Conservation (phyloP, 345 rosid genomes). For the Gossypium sturtianum region DNA sequence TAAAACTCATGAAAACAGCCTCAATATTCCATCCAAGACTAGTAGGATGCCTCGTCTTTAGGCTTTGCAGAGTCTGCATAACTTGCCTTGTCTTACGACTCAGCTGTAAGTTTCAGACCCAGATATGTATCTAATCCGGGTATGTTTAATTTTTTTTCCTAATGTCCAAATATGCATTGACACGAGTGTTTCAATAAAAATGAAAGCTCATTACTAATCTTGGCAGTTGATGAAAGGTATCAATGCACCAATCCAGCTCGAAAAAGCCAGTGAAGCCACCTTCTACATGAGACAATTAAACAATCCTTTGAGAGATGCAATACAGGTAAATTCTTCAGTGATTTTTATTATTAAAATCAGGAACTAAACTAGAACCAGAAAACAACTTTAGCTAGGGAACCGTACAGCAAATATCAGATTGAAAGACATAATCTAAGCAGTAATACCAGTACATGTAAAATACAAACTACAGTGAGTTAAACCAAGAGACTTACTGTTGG, state of each 20-base stretch:
- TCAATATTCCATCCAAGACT: not conserved
- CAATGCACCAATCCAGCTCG: not conserved
- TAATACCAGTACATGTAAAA: not conserved
- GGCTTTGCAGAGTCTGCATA: not conserved
- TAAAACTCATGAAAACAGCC: not conserved
- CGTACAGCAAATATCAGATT: not conserved
- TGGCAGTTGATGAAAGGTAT: not conserved
- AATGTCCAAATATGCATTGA: too few relatives aligned
- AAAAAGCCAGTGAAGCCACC: not conserved
- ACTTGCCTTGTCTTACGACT: not conserved
- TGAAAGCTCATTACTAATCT: not conserved
- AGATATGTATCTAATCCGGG: too few relatives aligned
- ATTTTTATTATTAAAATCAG: not conserved
- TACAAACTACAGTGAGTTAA: not conserved
- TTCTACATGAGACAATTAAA: not conserved
- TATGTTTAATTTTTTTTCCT: too few relatives aligned
- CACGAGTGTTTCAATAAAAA: too few relatives aligned
- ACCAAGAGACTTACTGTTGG: constrained; percentile 53
- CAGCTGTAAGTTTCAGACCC: too few relatives aligned
- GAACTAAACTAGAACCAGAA: not conserved
- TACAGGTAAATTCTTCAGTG: not conserved
- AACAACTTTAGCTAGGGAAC: not conserved
- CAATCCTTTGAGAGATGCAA: not conserved
- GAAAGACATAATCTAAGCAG: not conserved
- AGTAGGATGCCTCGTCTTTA: not conserved